A percentile compares a stretch with the other conserved stretches of the same genome.
Conservation (phyloP, 129 eudicot species). For the Saposhnikovia divaricata region DNA sequence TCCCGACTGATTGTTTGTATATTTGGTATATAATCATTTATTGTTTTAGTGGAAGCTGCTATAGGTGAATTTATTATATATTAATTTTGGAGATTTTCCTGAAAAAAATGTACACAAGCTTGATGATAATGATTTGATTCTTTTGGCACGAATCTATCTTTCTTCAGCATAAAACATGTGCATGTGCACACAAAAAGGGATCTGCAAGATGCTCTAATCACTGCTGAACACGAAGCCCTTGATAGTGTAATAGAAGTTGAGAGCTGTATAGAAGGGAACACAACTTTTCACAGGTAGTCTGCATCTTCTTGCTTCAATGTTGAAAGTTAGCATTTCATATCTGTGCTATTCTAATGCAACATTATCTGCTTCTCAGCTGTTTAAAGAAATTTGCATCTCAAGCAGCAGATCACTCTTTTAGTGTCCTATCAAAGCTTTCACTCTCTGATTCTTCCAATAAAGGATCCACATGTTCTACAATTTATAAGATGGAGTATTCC, state of each 20-base stretch:
- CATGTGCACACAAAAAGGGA: constrained; percentile 56
- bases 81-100: not conserved
- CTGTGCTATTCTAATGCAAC: constrained; percentile 17
- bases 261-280: constrained; percentile 72
- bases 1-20: not conserved
- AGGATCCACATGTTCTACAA: constrained; percentile 22
- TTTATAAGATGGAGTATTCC: constrained; percentile 54
- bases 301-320: not conserved
- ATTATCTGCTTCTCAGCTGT: constrained; percentile 27
- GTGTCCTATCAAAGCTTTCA: constrained; percentile 40
- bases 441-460: constrained; percentile 24
- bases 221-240: constrained; percentile 47
- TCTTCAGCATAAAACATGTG: constrained; percentile 73
- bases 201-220: constrained; percentile 51
- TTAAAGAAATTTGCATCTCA: constrained; percentile 52
- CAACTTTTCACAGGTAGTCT: constrained; percentile 62
- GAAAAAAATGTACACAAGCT: not conserved
- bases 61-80: not conserved
- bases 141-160: not conserved
- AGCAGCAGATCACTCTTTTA: constrained; percentile 60
- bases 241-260: constrained; percentile 89
- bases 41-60: not conserved
- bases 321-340: not conserved
- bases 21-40: not conserved
- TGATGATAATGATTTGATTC: constrained; percentile 2